Evolutionary conservation across 2,329 filamentous ascomycete genomes (phyloP).

Genomic region (Chaetomiaceae sp.): DNA sequence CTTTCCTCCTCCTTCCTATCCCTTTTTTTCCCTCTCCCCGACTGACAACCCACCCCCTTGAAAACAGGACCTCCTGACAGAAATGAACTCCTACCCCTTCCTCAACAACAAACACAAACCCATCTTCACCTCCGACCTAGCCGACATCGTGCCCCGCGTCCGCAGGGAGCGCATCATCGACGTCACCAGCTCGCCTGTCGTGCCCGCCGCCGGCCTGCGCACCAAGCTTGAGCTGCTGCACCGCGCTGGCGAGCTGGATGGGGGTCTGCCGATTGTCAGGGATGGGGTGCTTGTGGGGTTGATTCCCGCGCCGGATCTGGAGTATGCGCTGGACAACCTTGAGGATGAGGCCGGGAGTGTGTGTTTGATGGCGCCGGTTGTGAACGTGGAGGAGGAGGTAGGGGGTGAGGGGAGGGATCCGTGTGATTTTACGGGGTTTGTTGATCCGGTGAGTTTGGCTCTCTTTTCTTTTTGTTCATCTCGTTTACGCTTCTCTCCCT

Average conservation of each 20-base stretch:
- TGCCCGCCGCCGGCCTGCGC: conserved; percentile 71
- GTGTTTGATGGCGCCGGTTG: conserved; percentile 75
- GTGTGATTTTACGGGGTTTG: conserved; percentile 83
- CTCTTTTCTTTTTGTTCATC: neutral
- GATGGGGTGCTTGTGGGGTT: conserved; percentile 77
- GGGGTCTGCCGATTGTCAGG: conserved; percentile 81
- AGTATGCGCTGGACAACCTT: conserved; percentile 84
- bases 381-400: conserved; percentile 59
- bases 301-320: conserved; percentile 89
- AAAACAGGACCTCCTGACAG: conserved; percentile 74
- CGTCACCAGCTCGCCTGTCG: conserved; percentile 74
- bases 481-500: neutral
- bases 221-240: conserved; percentile 78
- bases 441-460: conserved; percentile 68
- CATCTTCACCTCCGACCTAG: conserved; percentile 81
- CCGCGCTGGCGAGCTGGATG: conserved; percentile 82
- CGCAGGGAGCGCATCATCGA: conserved; percentile 79
- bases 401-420: conserved; percentile 57
- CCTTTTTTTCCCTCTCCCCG: too few relatives aligned
- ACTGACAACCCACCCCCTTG: too few relatives aligned
- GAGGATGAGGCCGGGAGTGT: conserved; percentile 66
- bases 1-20: too few relatives aligned
- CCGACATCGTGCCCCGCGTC: conserved; percentile 75
- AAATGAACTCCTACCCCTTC: conserved; percentile 96
- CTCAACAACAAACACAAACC: conserved; percentile 95